Evolutionary conservation across 306 rosid species (phyloP).

Genomic region (Luffa acutangula): DNA sequence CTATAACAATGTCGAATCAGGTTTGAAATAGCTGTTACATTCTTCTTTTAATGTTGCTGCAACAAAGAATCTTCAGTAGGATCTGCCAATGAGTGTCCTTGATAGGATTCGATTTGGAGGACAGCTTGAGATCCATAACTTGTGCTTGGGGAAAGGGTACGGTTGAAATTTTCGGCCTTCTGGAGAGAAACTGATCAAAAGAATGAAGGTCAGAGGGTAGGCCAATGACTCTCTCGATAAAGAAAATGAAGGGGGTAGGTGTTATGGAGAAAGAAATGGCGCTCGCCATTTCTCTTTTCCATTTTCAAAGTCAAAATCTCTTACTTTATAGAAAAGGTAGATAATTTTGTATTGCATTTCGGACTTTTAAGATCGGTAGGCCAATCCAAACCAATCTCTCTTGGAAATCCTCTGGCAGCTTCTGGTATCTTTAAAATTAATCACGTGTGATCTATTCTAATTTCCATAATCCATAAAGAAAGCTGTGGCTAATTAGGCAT

Average conservation of each 20-base stretch:
- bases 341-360: neutral
- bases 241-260: neutral
- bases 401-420: neutral
- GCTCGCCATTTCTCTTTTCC: neutral
- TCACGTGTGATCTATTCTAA: neutral
- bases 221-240: neutral
- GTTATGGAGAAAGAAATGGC: neutral
- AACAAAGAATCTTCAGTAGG: neutral
- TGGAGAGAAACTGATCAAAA: neutral
- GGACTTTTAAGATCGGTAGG: conserved; percentile 2
- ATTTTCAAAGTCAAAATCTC: conserved; percentile 6
- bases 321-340: neutral
- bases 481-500: neutral
- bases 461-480: neutral
- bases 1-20: neutral
- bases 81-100: neutral
- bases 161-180: neutral
- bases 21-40: neutral
- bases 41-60: neutral
- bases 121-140: neutral
- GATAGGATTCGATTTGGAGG: neutral
- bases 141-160: neutral
- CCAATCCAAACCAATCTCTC: neutral
- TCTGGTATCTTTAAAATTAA: neutral
- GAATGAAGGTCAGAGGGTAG: neutral